A percentile compares a stretch with the other conserved stretches of the same genome.
These are phyloP conservation scores for Nymphaea colorata DNA, from an alignment of 164 flowering plant species.

Conservation along the genomic window DNA sequence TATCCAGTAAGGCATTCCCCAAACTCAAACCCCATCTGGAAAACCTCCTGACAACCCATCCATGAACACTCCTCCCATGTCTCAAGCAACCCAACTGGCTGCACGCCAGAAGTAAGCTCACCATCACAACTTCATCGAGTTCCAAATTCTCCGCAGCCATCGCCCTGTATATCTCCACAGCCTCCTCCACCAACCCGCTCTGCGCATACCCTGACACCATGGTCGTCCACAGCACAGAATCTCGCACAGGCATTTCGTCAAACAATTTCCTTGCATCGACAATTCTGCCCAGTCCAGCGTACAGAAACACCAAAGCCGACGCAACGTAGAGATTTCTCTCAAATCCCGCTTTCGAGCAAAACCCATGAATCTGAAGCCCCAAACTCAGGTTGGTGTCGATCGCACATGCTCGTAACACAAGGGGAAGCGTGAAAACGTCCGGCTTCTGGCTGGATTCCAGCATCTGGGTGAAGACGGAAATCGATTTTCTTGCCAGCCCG, in stretches of 20 bases:
- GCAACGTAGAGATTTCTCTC: conserved; percentile 13
- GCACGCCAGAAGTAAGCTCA: conserved; percentile 11
- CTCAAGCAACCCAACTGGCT: conserved; percentile 14
- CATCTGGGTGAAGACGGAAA: conserved; percentile 8
- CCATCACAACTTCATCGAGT: conserved; percentile 21
- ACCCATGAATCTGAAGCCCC: conserved; percentile 10
- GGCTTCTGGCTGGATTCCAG: conserved; percentile 1
- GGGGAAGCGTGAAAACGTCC: conserved; percentile 11
- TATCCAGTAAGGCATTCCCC: conserved; percentile 15
- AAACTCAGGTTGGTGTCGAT: neutral
- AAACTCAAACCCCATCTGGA: conserved; percentile 12
- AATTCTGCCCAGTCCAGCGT: conserved; percentile 5
- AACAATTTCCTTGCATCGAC: conserved; percentile 6
- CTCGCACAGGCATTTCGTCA: conserved; percentile 13
- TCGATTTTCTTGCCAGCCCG: conserved; percentile 1
- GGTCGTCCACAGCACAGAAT: conserved; percentile 15
- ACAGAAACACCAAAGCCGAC: conserved; percentile 13
- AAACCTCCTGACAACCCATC: conserved; percentile 12
- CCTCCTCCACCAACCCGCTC: conserved; percentile 9
- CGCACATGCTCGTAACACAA: conserved; percentile 11
- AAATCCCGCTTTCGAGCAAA: conserved; percentile 8
- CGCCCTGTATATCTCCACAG: conserved; percentile 9
- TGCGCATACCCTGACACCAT: conserved; percentile 17
- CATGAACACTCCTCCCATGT: conserved; percentile 17
- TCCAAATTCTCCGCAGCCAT: conserved; percentile 9